Evolutionary conservation across 1,139 yeast genomes (phyloP), one percentile per base, ranked within the genome.

Genomic region (Pichia norvegensis): DNA sequence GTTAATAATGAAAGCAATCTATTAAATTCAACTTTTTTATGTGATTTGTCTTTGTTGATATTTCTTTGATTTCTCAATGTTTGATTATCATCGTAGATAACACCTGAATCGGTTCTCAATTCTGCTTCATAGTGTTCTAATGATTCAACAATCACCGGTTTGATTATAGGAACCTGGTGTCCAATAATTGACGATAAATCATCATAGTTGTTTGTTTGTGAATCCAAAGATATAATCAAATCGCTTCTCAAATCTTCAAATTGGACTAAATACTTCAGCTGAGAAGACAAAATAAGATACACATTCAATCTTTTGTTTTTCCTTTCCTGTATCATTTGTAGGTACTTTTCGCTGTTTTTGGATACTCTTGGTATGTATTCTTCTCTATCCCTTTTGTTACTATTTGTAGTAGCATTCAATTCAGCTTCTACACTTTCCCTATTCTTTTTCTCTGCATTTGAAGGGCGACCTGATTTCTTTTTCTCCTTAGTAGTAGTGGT

Each of bases 221-320:
- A 66, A 60, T 81, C 88, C 55, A 82, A 75, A n/a, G 85, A 75
- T 35, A 81, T 65, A 19, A 81, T 72, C 45, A 76, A 47, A 46
- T 61, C 64, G 42, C 62, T 53, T 37, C 49, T 48, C 44, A 57
- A 46, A 40, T 58, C 63, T 44, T 58, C 62, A 43, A 60, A 55
- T 29, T 55, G 53, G n/a, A 54, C 44, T 45, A 65, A 58, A 33
- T 59, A 59, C 19, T 61, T 62, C 38, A 72, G 50, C 51, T 70
- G 76, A 31, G 69, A 68, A 2, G 74, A 61, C 11, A 73, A 61
- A 21, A 72, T 67, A 43, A 72, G 53, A 55, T 69, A 72, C 11
- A 72, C 52, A 54, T 68, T 59, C 44, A 67, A 44, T 37, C 58
- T 52, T 35, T 52, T 50, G 23, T 42, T 38, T 11, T 44, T 48